Evolutionary conservation across 495 filamentous ascomycete species (phyloP), one percentile per base, ranked within the genome.

Genomic region (Amorphotheca resinae): DNA sequence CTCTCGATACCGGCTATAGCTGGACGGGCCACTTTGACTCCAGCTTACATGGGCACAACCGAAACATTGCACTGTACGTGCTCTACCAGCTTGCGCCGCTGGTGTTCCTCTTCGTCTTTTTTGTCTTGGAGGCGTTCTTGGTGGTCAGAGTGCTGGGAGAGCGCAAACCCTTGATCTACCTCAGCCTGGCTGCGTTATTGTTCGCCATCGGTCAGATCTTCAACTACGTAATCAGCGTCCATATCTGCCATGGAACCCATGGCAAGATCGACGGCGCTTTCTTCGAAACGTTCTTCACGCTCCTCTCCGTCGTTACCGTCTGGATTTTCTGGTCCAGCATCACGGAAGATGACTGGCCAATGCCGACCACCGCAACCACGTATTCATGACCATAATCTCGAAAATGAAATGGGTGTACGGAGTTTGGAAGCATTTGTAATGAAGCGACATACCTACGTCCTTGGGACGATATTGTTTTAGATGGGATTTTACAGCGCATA

Each of bases 291-390:
- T 67, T 95, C 14, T 95, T 96, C 65, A 95, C 86, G 0, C 65
- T 95, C 0, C 61, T 86, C 11, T 69, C 88, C 1, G 87, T 96
- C 6, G 71, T 82, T 11, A 74, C 72, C 61, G 55, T 95, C 37
- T 99, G 89, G 89, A 56, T 82, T 49, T 99, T 99, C 69, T 96
- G 93, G 91, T 89, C 85, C 31, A 93, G 86, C 66, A 99, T 99
- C 55, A 99, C 91, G 3, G 91, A 99, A 64, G 91, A 99, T 56
- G 89, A 95, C 65, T 99, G 91, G 91, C 87, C 91, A 1, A 73
- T 80, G 69, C 76, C 79, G 9, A 63, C 68, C 9, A 23, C 50
- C n/a, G 25, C 25, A 11, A 49, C 41, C 44, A 45, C 50, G 7
- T 56, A 53, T 38, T 31, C 50, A 26, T 53, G 38, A 53, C 30